phyloP scores from a whole-genome alignment of 169 alveolate genomes.

The Neospora caninum region DNA sequence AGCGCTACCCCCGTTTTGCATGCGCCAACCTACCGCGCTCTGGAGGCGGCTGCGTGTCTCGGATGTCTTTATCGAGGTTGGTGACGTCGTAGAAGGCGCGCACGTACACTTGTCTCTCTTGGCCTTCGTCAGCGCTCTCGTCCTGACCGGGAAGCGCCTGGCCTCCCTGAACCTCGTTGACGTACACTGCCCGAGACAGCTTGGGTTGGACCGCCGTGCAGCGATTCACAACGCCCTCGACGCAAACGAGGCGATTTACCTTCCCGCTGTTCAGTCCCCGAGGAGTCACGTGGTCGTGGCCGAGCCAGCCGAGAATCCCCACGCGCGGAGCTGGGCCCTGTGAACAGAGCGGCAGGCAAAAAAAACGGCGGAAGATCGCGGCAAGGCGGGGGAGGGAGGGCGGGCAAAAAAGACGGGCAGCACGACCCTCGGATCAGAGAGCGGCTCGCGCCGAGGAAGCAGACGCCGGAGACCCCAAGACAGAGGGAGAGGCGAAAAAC shows the following conservation, averaged over 20 bases:
- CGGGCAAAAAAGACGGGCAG: no score
- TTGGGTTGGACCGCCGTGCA: conserved; percentile 94
- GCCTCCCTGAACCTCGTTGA: conserved; percentile 25
- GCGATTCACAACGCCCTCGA: conserved; percentile 96
- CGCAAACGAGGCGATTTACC: conserved; percentile 91
- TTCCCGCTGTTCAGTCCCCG: conserved; percentile 92
- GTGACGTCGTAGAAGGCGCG: conserved; percentile 44
- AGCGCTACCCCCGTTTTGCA: no score
- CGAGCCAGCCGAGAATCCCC: conserved; percentile 95
- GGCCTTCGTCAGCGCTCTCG: conserved; percentile 10
- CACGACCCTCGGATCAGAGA: no score
- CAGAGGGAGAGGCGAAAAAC: no score
- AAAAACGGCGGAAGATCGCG: no score
- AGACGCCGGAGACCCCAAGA: no score
- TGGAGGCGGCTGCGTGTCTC: conserved; percentile 54
- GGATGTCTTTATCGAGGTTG: conserved; percentile 41
- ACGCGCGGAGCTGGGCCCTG: conserved; percentile 78
- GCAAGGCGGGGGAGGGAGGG: no score
- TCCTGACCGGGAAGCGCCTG: not conserved
- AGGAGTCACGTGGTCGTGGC: conserved; percentile 96
- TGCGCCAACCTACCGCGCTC: not conserved
- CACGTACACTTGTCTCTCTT: conserved; percentile 37
- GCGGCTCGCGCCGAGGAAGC: not conserved
- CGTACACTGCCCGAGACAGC: conserved; percentile 71
- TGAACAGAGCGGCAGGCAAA: no score